Conservation (phyloP, 1,139 yeast genomes). For the Schizosaccharomyces versatilis region DNA sequence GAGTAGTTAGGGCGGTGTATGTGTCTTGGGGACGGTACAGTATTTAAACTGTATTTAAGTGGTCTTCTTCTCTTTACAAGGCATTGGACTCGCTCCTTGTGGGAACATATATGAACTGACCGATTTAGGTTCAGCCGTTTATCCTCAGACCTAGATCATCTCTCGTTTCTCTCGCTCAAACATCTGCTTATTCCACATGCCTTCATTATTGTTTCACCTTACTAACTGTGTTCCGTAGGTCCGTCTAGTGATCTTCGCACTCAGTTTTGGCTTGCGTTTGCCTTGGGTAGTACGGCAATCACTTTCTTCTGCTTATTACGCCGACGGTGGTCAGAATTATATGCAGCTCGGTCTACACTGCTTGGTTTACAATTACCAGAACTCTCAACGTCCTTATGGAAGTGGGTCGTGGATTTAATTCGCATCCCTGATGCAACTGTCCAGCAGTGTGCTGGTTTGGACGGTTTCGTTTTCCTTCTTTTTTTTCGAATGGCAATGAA, state of each 20-base stretch:
- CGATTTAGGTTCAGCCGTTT: too few relatives aligned
- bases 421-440: slow-evolving; percentile 51
- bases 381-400: slow-evolving; percentile 34
- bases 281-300: neutral
- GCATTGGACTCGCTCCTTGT: too few relatives aligned
- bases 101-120: too few relatives aligned
- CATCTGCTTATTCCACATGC: too few relatives aligned
- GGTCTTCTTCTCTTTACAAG: too few relatives aligned
- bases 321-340: neutral
- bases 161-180: too few relatives aligned
- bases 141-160: too few relatives aligned
- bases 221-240: neutral
- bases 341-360: neutral
- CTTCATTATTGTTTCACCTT: too few relatives aligned
- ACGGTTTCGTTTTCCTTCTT: slow-evolving; percentile 69
- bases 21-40: too few relatives aligned
- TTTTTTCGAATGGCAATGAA: slow-evolving; percentile 61
- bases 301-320: neutral
- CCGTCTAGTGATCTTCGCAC: neutral
- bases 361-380: slow-evolving; percentile 24
- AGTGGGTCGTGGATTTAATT: slow-evolving; percentile 56
- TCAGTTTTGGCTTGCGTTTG: slow-evolving; percentile 1
- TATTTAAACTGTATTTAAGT: too few relatives aligned
- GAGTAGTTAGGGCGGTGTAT: too few relatives aligned
- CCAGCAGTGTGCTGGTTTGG: slow-evolving; percentile 75